Evolutionary conservation across 163 green algal species (phyloP).

Genomic region (Chloromonas sp.): DNA sequence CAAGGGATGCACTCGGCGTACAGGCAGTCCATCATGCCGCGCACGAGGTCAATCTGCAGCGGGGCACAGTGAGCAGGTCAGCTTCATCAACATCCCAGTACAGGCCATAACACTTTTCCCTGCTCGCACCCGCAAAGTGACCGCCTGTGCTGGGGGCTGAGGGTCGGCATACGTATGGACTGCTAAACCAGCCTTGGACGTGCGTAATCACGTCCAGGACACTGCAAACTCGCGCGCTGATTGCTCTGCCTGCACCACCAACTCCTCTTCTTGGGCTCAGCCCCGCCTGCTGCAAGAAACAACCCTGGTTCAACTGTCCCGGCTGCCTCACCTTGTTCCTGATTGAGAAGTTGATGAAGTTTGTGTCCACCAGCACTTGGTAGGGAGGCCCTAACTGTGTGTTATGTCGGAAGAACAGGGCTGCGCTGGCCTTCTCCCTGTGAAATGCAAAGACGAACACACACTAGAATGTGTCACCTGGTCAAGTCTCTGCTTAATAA

Average conservation of each 20-base stretch:
- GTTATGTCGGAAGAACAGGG: conserved; percentile 99
- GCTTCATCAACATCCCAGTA: not conserved
- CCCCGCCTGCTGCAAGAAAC: no score
- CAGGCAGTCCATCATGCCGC: conserved; percentile 98
- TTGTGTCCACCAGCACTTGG: conserved; percentile 97
- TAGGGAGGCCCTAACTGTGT: conserved; percentile 96
- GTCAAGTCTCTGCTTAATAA: no score
- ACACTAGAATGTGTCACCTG: not conserved
- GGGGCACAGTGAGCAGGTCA: not conserved
- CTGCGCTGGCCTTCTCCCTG: conserved; percentile 65
- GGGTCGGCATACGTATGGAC: no score
- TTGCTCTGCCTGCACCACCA: no score
- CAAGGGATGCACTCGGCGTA: conserved; percentile 96
- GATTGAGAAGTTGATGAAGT: conserved; percentile 99
- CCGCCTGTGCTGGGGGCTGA: no score
- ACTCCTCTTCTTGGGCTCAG: no score
- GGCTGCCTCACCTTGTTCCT: conserved; percentile 86
- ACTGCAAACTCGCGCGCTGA: no score
- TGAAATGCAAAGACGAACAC: not conserved
- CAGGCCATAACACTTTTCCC: no score
- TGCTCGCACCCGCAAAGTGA: no score
- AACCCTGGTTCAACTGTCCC: no score
- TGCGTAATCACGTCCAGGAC: no score
- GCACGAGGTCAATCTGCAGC: conserved; percentile 85
- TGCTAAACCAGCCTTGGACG: no score